Percentiles rank a stretch among this genome's conserved stretches.
These are phyloP conservation scores for Talaromyces stipitatus DNA, from an alignment of 495 filamentous ascomycete species.

Conservation along the genomic window DNA sequence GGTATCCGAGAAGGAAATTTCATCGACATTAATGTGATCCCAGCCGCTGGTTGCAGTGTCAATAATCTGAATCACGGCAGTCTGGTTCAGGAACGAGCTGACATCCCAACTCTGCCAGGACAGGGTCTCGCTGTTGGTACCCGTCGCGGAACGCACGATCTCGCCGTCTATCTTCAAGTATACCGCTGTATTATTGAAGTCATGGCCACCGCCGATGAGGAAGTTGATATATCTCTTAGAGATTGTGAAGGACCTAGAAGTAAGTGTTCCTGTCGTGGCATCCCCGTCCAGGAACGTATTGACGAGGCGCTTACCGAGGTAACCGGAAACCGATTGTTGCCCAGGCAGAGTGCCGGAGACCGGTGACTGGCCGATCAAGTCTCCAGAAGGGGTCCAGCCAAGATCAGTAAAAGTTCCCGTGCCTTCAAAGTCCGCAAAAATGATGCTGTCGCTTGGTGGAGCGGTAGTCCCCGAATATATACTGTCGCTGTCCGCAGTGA, in stretches of 20 bases:
- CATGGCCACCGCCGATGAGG: not conserved
- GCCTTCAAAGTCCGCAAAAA: not conserved
- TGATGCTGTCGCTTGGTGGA: not conserved
- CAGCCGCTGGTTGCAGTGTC: conserved; percentile 10
- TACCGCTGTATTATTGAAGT: not conserved
- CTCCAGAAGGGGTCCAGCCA: conserved; percentile 11
- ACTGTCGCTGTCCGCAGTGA: conserved; percentile 21
- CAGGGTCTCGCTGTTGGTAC: not conserved
- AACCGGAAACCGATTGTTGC: not conserved
- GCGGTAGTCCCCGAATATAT: too few relatives aligned
- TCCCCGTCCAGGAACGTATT: not conserved
- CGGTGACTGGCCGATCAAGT: conserved; percentile 7
- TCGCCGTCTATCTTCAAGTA: not conserved
- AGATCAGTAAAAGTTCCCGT: not conserved
- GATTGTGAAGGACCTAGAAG: not conserved
- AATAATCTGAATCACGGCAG: conserved; percentile 11
- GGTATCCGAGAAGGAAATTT: not conserved
- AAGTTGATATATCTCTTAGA: not conserved
- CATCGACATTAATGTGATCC: conserved; percentile 12
- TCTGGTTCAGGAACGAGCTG: not conserved
- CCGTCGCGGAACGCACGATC: not conserved
- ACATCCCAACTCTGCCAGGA: not conserved
- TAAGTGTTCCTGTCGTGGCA: not conserved
- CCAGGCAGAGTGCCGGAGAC: not conserved
- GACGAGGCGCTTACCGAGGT: not conserved